Evolutionary conservation across 2,329 filamentous ascomycete genomes (phyloP).

Genomic region (Talaromyces sp.): DNA sequence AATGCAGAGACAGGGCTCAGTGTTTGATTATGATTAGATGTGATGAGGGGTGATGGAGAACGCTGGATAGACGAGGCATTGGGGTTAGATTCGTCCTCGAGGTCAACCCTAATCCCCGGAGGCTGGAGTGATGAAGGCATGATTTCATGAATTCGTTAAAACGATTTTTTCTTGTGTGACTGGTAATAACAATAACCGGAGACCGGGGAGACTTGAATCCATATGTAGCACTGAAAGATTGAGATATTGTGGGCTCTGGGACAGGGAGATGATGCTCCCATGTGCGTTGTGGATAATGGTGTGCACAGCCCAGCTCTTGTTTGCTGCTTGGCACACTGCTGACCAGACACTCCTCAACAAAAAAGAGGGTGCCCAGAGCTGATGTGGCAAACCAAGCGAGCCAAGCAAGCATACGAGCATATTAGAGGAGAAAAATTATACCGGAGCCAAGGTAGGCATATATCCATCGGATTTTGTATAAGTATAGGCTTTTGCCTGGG

Average conservation of each 20-base stretch:
- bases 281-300: neutral
- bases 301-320: neutral
- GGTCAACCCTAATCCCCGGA: neutral
- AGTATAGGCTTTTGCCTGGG: neutral
- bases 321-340: neutral
- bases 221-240: neutral
- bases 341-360: neutral
- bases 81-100: neutral
- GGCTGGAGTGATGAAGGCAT: neutral
- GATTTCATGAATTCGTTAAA: neutral
- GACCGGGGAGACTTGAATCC: neutral
- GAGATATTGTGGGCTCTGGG: neutral
- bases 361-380: neutral
- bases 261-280: neutral
- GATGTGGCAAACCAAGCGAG: neutral
- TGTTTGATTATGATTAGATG: neutral
- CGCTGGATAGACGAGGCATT: neutral
- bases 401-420: neutral
- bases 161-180: neutral
- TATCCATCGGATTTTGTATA: neutral
- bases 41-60: neutral
- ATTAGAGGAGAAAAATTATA: neutral
- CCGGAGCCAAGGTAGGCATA: neutral
- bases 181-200: neutral
- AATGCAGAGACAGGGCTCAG: neutral